These are phyloP conservation scores for Eragrostis curvula DNA, from an alignment of 176 grass and related monocot species.

Conservation along the genomic window DNA sequence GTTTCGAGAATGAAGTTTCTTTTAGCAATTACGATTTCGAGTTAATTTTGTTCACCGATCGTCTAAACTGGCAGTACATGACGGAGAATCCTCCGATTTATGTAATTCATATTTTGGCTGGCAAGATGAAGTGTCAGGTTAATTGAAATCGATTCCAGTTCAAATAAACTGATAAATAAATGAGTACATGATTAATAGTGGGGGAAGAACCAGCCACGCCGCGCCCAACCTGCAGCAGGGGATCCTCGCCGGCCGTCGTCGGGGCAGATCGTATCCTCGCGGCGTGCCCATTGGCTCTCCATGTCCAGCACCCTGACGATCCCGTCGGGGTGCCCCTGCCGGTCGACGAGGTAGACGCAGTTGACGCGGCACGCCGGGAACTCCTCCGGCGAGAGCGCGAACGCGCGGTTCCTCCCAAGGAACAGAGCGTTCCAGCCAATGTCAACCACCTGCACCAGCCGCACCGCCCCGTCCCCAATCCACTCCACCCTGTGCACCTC, in stretches of 20 bases:
- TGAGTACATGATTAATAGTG: slow-evolving; percentile 11
- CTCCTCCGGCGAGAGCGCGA: slow-evolving; percentile 43
- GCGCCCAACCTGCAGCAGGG: slow-evolving; percentile 40
- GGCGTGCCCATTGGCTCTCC: not conserved
- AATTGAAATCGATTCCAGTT: too few relatives aligned
- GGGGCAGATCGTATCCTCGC: slow-evolving; percentile 32
- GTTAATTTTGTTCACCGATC: too few relatives aligned
- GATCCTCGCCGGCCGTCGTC: not conserved
- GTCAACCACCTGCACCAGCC: slow-evolving; percentile 2
- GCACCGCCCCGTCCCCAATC: not conserved
- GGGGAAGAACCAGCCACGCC: slow-evolving; percentile 56
- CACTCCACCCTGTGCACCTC: slow-evolving; percentile 49
- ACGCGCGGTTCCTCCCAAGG: slow-evolving; percentile 46
- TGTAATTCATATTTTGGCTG: too few relatives aligned
- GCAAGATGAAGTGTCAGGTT: not conserved
- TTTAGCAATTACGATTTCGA: too few relatives aligned
- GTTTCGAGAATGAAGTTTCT: too few relatives aligned
- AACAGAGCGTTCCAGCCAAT: slow-evolving; percentile 35
- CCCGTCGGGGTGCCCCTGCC: slow-evolving; percentile 51
- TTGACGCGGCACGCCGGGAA: slow-evolving; percentile 48
- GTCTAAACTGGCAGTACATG: too few relatives aligned
- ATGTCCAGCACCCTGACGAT: slow-evolving; percentile 44
- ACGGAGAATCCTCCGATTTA: too few relatives aligned
- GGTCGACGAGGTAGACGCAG: slow-evolving; percentile 55
- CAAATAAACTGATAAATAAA: too few relatives aligned